Conservation (phyloP, 1,284 basidiomycete species). For the Austroboletus niveus region DNA sequence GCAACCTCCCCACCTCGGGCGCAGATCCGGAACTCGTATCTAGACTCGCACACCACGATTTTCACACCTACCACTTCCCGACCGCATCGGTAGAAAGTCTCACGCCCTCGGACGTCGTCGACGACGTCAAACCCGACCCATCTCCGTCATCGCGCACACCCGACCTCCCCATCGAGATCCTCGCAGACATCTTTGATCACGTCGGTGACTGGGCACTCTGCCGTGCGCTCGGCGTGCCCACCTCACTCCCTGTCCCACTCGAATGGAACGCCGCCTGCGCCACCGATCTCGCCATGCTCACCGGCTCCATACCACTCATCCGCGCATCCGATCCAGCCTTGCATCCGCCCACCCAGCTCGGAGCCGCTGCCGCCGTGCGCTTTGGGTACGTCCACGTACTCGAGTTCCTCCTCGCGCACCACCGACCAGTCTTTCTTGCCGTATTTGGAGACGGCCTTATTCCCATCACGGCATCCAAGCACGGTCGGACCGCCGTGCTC, state of each 20-base stretch:
- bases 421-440: slow-evolving; percentile 59
- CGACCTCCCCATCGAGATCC: slow-evolving; percentile 70
- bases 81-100: slow-evolving; percentile 23
- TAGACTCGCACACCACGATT: slow-evolving; percentile 67
- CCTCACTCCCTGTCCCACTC: slow-evolving; percentile 58
- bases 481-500: slow-evolving; percentile 70
- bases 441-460: slow-evolving; percentile 64
- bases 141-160: slow-evolving; percentile 36
- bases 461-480: slow-evolving; percentile 68
- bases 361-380: slow-evolving; percentile 62
- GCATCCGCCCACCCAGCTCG: slow-evolving; percentile 63
- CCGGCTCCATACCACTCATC: slow-evolving; percentile 57
- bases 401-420: slow-evolving; percentile 63
- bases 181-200: slow-evolving; percentile 73
- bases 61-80: slow-evolving; percentile 66
- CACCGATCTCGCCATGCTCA: slow-evolving; percentile 68
- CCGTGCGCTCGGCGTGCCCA: slow-evolving; percentile 70
- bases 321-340: slow-evolving; percentile 52
- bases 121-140: slow-evolving; percentile 23
- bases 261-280: slow-evolving; percentile 69
- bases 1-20: slow-evolving; percentile 62
- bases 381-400: slow-evolving; percentile 76
- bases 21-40: slow-evolving; percentile 60
- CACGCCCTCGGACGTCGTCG: slow-evolving; percentile 18
- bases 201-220: slow-evolving; percentile 80